Conservation (phyloP, 2,329 filamentous ascomycete species). For the Pseudogymnoascus sp. region DNA sequence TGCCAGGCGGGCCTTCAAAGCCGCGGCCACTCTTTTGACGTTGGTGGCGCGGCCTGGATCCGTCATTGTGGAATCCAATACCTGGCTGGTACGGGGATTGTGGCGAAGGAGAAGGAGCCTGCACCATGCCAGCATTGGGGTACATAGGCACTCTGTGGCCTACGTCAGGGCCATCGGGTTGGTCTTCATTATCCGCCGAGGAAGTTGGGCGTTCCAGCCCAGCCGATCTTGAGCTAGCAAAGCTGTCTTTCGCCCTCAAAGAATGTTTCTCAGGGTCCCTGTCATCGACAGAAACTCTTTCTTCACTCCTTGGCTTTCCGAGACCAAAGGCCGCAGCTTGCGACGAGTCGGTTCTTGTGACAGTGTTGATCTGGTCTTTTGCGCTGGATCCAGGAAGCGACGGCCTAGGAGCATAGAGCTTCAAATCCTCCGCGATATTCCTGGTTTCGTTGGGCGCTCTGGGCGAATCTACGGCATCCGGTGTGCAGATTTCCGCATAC, state of each 20-base stretch:
- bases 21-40: conserved; percentile 68
- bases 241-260: conserved; percentile 57
- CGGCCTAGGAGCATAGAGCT: conserved; percentile 83
- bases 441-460: conserved; percentile 52
- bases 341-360: conserved; percentile 87
- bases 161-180: conserved; percentile 75
- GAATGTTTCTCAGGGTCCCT: conserved; percentile 42
- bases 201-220: conserved; percentile 47
- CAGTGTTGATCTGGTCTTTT: conserved; percentile 72
- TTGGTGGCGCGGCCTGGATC: conserved; percentile 48
- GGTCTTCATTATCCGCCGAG: conserved; percentile 62
- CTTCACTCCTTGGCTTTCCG: conserved; percentile 49
- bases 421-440: conserved; percentile 71
- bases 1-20: conserved; percentile 70
- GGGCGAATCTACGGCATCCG: background rate
- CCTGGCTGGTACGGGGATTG: conserved; percentile 23
- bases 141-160: conserved; percentile 92
- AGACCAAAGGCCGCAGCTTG: conserved; percentile 79
- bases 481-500: conserved; percentile 58
- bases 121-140: conserved; percentile 85
- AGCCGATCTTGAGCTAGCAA: conserved; percentile 40
- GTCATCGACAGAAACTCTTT: conserved; percentile 40
- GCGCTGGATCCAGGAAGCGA: conserved; percentile 75
- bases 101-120: conserved; percentile 80
- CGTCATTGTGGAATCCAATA: conserved; percentile 48